Evolutionary conservation across 768 basidiomycete species (phyloP), one percentile per base, ranked within the genome.

Genomic region (Chalciporus chontae): DNA sequence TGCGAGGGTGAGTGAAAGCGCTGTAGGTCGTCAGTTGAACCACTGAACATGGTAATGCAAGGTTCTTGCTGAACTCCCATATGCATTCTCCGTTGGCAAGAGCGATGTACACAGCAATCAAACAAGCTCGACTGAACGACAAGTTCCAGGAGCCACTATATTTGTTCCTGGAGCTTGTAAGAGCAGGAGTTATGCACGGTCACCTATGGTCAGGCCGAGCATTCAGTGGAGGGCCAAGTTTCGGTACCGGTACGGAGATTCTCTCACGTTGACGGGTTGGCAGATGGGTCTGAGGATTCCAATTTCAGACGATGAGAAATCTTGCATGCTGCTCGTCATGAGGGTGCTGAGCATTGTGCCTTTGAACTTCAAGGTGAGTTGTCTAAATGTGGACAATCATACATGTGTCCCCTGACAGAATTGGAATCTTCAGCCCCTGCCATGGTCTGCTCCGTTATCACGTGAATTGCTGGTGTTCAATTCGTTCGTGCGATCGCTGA

Each of bases 81-180:
- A 83, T 79, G 34, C 95, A 96, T 65, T 90, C 92, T 4, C 78
- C 90, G 29, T 74, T 96, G 60, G 94, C 94, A 37, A 83, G 92
- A 50, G 96, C 96, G 8, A 91, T 97, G 81, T 82, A 90, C 69
- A 79, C 77, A 23, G 91, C 91, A 14, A 75, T 94, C 63, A 80
- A 82, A 57, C 76, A 74, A 29, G 83, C 90, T 6, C 82, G 89
- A 34, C 70, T 97, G 59, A 96, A 94, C 67, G 96, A 99, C 77
- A 96, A 96, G 72, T 97, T 98, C 77, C 96, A 99, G 68, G 96
- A 98, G 68, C 81, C 96, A 3, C 73, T 98, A 1, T 98, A 93
- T 68, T 71, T 98, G 64, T 93, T 96, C 70, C 77, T 98, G 66
- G 96, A 99, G 71, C 80, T 99, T 19, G 86, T 95, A 55, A 79